Percentiles rank a stretch among this genome's conserved stretches.
Conservation (phyloP, 305 asterid genomes). For the Fraxinus dipetala region DNA sequence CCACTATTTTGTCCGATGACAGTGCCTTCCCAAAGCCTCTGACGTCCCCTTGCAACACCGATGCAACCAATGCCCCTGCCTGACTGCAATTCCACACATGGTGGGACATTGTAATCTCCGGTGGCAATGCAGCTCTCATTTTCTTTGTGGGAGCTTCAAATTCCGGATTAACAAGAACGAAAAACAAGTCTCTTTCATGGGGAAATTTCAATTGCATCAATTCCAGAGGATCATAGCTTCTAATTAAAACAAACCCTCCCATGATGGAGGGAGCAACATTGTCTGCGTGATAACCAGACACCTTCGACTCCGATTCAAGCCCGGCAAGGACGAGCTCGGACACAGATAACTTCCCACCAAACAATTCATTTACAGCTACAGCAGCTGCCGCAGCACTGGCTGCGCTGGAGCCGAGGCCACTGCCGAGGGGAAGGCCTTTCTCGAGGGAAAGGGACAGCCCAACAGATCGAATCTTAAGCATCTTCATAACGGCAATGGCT, state of each 20-base stretch:
- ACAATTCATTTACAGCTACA: slow-evolving; percentile 69
- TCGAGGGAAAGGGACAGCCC: slow-evolving; percentile 82
- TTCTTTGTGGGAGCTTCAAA: slow-evolving; percentile 87
- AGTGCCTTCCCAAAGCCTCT: slow-evolving; percentile 64
- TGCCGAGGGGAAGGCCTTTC: slow-evolving; percentile 82
- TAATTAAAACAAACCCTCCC: slow-evolving; percentile 75
- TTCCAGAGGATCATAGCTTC: slow-evolving; percentile 78
- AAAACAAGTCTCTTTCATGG: slow-evolving; percentile 38
- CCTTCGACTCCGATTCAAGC: slow-evolving; percentile 74
- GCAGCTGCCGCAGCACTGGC: slow-evolving; percentile 97
- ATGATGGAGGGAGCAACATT: slow-evolving; percentile 74
- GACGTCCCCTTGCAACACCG: slow-evolving; percentile 67
- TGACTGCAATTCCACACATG: slow-evolving; percentile 81
- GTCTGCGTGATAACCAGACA: slow-evolving; percentile 90
- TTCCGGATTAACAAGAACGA: slow-evolving; percentile 70
- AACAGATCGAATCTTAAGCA: slow-evolving; percentile 59
- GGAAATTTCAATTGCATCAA: slow-evolving; percentile 62
- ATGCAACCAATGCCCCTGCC: slow-evolving; percentile 78
- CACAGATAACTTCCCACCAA: slow-evolving; percentile 40
- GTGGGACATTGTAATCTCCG: slow-evolving; percentile 69
- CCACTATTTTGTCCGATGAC: slow-evolving; percentile 77
- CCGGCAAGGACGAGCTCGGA: slow-evolving; percentile 67
- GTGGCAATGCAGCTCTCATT: slow-evolving; percentile 76
- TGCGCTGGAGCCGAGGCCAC: slow-evolving; percentile 85
- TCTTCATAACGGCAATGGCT: slow-evolving; percentile 70